Evolutionary conservation across 139 green algal genomes (phyloP), one percentile per base, ranked within the genome.

Genomic region (Chlamydomonas sp.): DNA sequence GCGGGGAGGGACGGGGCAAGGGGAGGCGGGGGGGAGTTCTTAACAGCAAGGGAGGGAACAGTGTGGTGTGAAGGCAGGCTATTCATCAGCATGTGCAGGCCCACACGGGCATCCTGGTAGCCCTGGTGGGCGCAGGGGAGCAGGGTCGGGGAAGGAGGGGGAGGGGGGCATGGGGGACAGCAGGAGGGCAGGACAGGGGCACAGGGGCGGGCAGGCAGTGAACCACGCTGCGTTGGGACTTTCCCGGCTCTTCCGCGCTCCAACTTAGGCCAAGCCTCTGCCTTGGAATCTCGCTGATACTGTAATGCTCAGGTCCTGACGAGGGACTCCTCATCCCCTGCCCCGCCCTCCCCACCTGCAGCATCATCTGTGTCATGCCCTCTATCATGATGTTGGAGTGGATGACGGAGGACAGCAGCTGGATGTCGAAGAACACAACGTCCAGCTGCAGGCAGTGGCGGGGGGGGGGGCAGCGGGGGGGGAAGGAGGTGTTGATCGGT

Each of bases 351-450:
- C 75, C 3, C 75, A 72, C 80, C 66, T 89, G 79, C 63, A 89
- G 77, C 69, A 84, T 80, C 80, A 91, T 87, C 90, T 92, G 90
- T 18, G 90, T 92, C 83, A 91, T 90, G 66, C 90, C 90, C 78
- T 92, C 90, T 6, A 92, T 88, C 90, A 92, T 92, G 78, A 84
- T 88, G 87, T 93, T 93, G 88, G 74, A 66, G 77, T 93, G 90
- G 18, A 93, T 81, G 14, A 90, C 80, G 31, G 75, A 86, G 6
- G 88, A 84, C 4, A 80, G 63, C 88, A 93, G 88, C 85, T 93
- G 90, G 80, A 93, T 91, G 85, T 93, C 90, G 73, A 86, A 91
- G 60, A 93, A 91, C 78, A 90, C 63, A 71, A 93, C 90, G 64
- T 91, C 85, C 72, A 91, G 7, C 64, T 86, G 63, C 84, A 69